Evolutionary conservation across 352 stramenopile genomes (phyloP), one percentile per base, ranked within the genome.

Genomic region (Phytopythium delawarense): DNA sequence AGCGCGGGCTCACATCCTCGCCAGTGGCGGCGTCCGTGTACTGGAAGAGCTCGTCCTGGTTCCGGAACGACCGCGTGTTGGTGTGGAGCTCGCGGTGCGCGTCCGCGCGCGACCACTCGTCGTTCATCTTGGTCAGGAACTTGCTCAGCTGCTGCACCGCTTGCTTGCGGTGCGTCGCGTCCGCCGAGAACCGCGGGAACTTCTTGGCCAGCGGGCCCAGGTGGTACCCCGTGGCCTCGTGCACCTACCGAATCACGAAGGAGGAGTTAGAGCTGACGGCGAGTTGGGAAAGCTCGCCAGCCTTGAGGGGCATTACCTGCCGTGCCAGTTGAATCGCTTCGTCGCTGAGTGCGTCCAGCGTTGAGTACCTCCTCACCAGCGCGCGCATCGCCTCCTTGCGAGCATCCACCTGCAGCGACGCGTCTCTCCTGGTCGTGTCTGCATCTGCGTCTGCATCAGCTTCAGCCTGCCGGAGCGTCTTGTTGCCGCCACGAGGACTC

Each of bases 91-190:
- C 54, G 2, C 78, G 79, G 13, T 83, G 61, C 12, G 61, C 35
- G 21, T 91, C 81, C 5, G 65, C 73, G 11, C 72, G 52, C 23
- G 65, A 69, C 81, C 74, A 84, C 13, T 84, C 74, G 1, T 70
- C 45, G 44, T 87, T 87, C 72, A 89, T 87, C 18, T 63, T 67
- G 28, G 83, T 64, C n/a, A 89, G 63, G 34, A 71, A 73, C 12
- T 42, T 50, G 2, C 69, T 65, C 1, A 91, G 68, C 53, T 72
- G 51, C 2, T 58, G 44, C 23, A 86, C 61, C 8, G 55, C 70
- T 60, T 75, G 71, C 62, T 81, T 88, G 46, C 76, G 72, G 57
- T 88, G 82, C 32, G 62, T 44, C 9, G 65, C 39, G 48, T 89
- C 78, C 0, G 42, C 53, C 2, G 70, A 60, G 54, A 89, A 87